Conservation (phyloP, 2,329 filamentous ascomycete genomes). For the Capronia coronata region DNA sequence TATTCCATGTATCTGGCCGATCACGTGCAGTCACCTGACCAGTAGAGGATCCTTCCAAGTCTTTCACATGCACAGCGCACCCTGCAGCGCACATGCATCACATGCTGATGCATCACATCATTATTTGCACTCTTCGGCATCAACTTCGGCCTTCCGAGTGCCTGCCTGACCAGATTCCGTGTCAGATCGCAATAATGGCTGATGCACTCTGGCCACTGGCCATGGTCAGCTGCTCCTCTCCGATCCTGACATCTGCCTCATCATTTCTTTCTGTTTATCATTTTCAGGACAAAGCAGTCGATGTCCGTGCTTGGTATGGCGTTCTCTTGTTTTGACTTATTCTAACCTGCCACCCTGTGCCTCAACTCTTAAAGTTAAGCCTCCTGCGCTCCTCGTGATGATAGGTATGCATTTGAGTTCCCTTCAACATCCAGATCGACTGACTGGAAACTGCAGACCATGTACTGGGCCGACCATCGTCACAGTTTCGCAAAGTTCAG, state of each 20-base stretch:
- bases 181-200: neutral
- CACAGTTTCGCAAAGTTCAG: constrained; percentile 85
- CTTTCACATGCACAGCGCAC: neutral
- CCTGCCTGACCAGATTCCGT: neutral
- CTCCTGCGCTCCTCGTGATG: constrained; percentile 7
- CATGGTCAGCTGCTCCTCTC: neutral
- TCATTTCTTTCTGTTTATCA: neutral
- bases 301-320: constrained; percentile 21
- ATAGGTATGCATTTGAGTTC: constrained; percentile 13
- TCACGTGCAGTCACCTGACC: too few species aligned
- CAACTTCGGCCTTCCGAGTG: too few species aligned
- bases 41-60: too few species aligned
- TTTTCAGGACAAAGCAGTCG: neutral
- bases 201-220: neutral
- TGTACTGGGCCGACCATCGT: constrained; percentile 81
- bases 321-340: constrained; percentile 10
- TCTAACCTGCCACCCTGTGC: constrained; percentile 1
- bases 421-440: neutral
- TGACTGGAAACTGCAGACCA: constrained; percentile 55
- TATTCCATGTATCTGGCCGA: too few species aligned
- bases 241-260: neutral
- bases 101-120: too few species aligned
- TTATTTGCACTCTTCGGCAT: too few species aligned
- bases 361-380: too few species aligned
- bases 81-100: neutral